Evolutionary conservation across 2,329 filamentous ascomycete genomes (phyloP).

Genomic region (Claviceps purpurea): DNA sequence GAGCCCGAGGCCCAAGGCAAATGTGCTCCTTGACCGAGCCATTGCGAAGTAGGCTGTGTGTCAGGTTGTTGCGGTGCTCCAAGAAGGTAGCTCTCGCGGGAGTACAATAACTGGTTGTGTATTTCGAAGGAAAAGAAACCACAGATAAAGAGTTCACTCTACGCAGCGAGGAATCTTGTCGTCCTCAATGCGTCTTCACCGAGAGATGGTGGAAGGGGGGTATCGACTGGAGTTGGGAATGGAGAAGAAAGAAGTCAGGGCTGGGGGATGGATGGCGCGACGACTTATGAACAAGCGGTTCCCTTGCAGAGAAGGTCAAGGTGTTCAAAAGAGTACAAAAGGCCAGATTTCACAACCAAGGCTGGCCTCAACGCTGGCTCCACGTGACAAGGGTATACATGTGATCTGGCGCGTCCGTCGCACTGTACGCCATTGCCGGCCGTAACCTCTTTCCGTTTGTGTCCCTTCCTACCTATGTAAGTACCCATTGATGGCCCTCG

Average conservation of each 20-base stretch:
- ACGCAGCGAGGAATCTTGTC: conserved; percentile 15
- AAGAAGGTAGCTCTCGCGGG: conserved; percentile 1
- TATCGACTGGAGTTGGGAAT: conserved; percentile 16
- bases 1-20: conserved; percentile 73
- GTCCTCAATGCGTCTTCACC: conserved; percentile 19
- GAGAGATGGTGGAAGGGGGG: conserved; percentile 8
- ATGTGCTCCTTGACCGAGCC: conserved; percentile 50
- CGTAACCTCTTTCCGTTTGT: not conserved
- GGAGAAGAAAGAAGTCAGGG: conserved; percentile 10
- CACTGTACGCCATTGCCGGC: conserved; percentile 2
- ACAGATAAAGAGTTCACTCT: conserved; percentile 10
- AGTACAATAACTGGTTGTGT: conserved; percentile 10
- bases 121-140: conserved; percentile 11
- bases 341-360: conserved; percentile 33
- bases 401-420: not conserved
- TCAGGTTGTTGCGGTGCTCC: conserved; percentile 9
- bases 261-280: conserved; percentile 14
- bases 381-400: conserved; percentile 16
- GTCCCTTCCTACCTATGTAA: too few species aligned
- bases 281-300: conserved; percentile 21
- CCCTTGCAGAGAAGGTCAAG: conserved; percentile 24
- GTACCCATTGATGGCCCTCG: too few species aligned
- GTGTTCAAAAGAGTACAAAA: conserved; percentile 32
- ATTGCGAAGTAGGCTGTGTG: conserved; percentile 21
- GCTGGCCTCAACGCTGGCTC: conserved; percentile 9